phyloP scores from a whole-genome alignment of 2,329 filamentous ascomycete genomes.

The Coleophoma eucalyptorum region DNA sequence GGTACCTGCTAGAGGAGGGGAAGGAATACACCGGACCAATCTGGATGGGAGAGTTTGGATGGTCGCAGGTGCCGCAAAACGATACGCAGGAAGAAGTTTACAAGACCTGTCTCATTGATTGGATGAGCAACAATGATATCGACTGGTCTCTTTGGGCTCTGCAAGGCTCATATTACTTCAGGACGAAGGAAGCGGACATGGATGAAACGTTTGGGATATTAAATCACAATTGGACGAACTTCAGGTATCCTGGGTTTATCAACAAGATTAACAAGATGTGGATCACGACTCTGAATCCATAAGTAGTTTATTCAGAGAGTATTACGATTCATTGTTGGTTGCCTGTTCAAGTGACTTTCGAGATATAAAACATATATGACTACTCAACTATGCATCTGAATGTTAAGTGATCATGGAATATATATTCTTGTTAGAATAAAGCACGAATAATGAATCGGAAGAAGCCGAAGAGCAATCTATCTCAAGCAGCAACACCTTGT shows the following conservation, averaged over 20 bases:
- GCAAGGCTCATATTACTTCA: conserved; percentile 54
- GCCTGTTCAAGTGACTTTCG: no score
- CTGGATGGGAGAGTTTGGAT: conserved; percentile 56
- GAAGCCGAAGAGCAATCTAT: no score
- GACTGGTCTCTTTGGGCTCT: conserved; percentile 59
- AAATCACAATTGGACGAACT: conserved; percentile 36
- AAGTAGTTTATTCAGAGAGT: conserved; percentile 8
- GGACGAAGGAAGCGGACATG: conserved; percentile 42
- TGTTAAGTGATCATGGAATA: no score
- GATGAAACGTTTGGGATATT: conserved; percentile 51
- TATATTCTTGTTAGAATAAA: no score
- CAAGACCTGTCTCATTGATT: conserved; percentile 46
- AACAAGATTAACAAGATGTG: conserved; percentile 33
- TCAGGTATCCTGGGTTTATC: conserved; percentile 33
- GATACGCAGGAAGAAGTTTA: conserved; percentile 41
- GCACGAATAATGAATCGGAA: no score
- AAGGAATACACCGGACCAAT: conserved; percentile 47
- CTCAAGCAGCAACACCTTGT: no score
- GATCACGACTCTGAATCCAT: conserved; percentile 37
- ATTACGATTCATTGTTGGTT: no score
- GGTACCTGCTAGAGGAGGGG: conserved; percentile 47
- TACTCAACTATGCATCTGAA: no score
- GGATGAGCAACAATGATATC: conserved; percentile 50
- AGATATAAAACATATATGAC: no score
- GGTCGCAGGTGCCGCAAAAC: conserved; percentile 24